A percentile compares a stretch with the other conserved stretches of the same genome.
Conservation (phyloP, 2,329 filamentous ascomycete genomes). For the Exserohilum rostratum region DNA sequence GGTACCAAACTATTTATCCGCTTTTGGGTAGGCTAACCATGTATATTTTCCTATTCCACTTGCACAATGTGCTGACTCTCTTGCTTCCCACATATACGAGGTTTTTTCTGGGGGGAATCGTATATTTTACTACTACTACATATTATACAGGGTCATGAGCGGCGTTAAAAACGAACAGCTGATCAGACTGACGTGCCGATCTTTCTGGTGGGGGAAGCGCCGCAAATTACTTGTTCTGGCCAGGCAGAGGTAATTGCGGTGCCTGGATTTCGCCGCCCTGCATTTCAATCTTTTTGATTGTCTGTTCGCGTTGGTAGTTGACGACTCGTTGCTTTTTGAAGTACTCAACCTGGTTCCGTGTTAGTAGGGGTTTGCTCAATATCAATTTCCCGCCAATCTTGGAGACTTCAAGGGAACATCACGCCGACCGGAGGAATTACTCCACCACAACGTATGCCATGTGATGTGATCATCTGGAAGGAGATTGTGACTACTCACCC, state of each 20-base stretch:
- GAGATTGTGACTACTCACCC: conserved; percentile 66
- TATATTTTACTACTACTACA: conserved; percentile 12
- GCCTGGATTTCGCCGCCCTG: conserved; percentile 50
- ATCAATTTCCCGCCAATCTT: not conserved
- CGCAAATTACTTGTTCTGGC: conserved; percentile 19
- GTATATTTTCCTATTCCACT: too few relatives aligned
- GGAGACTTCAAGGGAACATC: too few relatives aligned
- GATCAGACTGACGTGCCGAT: not conserved
- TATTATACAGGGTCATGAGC: conserved; percentile 19
- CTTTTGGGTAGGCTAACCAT: not conserved
- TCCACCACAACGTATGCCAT: not conserved
- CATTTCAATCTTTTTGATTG: conserved; percentile 54
- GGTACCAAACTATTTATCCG: not conserved
- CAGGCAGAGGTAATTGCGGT: conserved; percentile 41
- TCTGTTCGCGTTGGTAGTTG: conserved; percentile 83
- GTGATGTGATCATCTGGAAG: not conserved
- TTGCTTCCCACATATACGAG: not conserved
- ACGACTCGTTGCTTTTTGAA: conserved; percentile 97
- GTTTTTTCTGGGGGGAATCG: not conserved
- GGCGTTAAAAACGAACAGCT: conserved; percentile 6
- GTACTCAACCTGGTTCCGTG: conserved; percentile 77
- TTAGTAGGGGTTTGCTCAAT: conserved; percentile 14
- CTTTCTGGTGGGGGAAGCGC: not conserved
- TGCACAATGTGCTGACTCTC: not conserved
- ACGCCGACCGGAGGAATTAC: not conserved